Base-by-base conservation (phyloP, 208 protist species). In the Leishmania guyanensis region DNA sequence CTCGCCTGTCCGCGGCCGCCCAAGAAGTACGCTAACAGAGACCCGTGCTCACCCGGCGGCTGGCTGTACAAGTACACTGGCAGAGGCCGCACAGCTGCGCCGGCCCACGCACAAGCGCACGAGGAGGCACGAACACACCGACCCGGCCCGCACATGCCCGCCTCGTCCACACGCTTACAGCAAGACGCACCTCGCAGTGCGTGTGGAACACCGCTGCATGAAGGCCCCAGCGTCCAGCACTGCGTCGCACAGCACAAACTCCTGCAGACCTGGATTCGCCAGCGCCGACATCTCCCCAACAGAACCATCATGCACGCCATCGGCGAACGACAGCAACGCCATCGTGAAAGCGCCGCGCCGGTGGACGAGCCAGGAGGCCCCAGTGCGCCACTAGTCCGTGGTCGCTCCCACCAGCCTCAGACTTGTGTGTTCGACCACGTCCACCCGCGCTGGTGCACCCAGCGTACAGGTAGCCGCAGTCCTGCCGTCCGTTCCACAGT, bases 261-360 rank as follows among this genome's bases (percentile, higher is more conserved):
- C 54, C 0, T 8, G 20, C 54, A 58, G 20, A 22, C 0, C 20
- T 10, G 20, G 20, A 5, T n/a, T 2, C 9, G 1, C 0, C 12
- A n/a, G 54, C 3, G 14, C 54, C 20, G 17, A 26, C 3, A 58
- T 22, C 5, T 0, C 20, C 0, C 20, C 20, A 22, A 64, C 17
- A 0, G 20, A 3, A 5, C 5, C 54, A 26, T 26, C 54, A 3
- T 58, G 20, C 54, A 58, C 17, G 54, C 54, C 17, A 8, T 58
- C 54, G 20, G 54, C 54, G 20, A 26, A 26, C 17, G 20, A 6
- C 54, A 39, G 36, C 36, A 39, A 88, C 68, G 29, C 89, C 89
- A 26, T 79, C 78, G 56, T 85, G 76, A 93, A 95, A 97, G 58
- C 0, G 91, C 87, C 17, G 86, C 86, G 26, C 84, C 89, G 10